Evolutionary conservation across 805 yeast genomes (phyloP), one percentile per base, ranked within the genome.

Genomic region (Wickerhamomyces canadensis): DNA sequence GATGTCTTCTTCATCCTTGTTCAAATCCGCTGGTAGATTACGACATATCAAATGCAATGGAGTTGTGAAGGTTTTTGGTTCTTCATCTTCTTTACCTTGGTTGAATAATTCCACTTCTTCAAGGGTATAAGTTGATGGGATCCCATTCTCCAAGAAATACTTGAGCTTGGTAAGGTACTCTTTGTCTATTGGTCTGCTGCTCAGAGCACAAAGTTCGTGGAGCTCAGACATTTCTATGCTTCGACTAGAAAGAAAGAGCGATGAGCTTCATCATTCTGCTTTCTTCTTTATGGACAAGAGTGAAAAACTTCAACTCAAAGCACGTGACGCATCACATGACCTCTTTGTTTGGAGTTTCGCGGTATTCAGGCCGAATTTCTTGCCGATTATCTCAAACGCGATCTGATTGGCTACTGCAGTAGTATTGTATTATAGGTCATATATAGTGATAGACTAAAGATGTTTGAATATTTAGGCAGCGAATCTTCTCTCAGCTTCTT

Each of bases 121-220:
- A 10, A 80, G 56, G 0, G 95, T 85, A 44, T 85, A 83, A 0
- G 95, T 86, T 1, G 94, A 74, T 6, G 95, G 94, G 12, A 86
- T 76, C 2, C 94, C 95, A 19, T 67, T 67, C 32, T 67, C 62
- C 42, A 85, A 60, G 45, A 64, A 73, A 33, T 49, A 57, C 31
- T 62, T 65, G 31, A 86, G 57, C 9, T 66, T 59, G 0, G 50
- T 60, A n/a, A 76, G 35, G 48, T 78, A 74, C 1, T 39, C 36
- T 2, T 58, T 65, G 3, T 53, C 42, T 1, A 84, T 66, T 3
- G 91, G 91, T 21, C 84, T 58, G 5, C 35, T 49, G 17, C 49
- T 60, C 44, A 70, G 72, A 33, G 52, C 67, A 57, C 78, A 82
- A 27, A 82, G 63, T 33, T 80, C 80, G 55, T 83, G 93, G 27